Evolutionary conservation across 2,329 filamentous ascomycete species (phyloP).

Genomic region (Fusarium hainanense): DNA sequence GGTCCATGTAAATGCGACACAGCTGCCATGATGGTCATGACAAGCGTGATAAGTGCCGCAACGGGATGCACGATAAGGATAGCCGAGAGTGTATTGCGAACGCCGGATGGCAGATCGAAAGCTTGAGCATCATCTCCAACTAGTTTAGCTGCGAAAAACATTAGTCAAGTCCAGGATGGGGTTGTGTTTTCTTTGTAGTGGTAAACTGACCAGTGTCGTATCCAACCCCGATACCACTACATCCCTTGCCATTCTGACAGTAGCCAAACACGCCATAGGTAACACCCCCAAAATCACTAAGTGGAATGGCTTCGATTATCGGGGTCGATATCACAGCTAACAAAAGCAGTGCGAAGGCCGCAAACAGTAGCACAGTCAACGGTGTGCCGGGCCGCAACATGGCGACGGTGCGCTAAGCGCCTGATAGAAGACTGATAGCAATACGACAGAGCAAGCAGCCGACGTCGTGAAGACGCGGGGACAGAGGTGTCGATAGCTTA

Average conservation of each 20-base stretch:
- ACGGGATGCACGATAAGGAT: conserved; percentile 94
- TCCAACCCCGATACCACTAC: conserved; percentile 81
- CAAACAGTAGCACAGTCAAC: conserved; percentile 83
- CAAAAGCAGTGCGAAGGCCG: conserved; percentile 85
- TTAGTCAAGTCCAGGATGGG: conserved; percentile 22
- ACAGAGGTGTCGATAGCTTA: conserved; percentile 3
- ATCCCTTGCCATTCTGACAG: conserved; percentile 71
- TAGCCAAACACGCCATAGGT: conserved; percentile 95
- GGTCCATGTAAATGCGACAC: conserved; percentile 88
- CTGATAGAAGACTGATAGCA: conserved; percentile 13
- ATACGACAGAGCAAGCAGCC: conserved; percentile 30
- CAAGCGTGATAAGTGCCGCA: conserved; percentile 84
- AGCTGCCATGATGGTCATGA: conserved; percentile 83
- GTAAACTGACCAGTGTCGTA: conserved; percentile 80
- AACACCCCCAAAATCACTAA: conserved; percentile 80
- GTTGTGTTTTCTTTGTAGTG: not conserved
- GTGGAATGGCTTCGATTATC: conserved; percentile 84
- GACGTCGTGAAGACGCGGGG: conserved; percentile 42
- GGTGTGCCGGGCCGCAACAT: conserved; percentile 95
- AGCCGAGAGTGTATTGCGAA: conserved; percentile 76
- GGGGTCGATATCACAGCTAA: conserved; percentile 92
- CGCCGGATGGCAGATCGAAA: conserved; percentile 67
- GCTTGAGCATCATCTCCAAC: conserved; percentile 49
- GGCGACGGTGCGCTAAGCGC: conserved; percentile 55
- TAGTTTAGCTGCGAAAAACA: conserved; percentile 35